These are phyloP conservation scores for Anethum foeniculum DNA, from an alignment of 140 eudicot species.

Conservation along the genomic window DNA sequence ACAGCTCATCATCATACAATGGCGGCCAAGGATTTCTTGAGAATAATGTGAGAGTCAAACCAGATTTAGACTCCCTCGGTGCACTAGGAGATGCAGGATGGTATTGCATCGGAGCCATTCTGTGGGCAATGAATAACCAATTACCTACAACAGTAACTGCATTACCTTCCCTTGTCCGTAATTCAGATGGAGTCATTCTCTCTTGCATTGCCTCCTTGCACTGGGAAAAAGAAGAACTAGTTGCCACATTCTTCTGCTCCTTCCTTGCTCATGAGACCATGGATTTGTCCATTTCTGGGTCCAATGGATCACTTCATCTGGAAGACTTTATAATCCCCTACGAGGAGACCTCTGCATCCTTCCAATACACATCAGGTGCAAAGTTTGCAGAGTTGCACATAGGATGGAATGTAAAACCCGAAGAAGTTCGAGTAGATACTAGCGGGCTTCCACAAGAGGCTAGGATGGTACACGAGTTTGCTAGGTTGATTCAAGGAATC, in stretches of 20 bases:
- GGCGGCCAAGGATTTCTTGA: slow-evolving; percentile 41
- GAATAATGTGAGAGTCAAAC: slow-evolving; percentile 54
- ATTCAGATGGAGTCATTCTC: slow-evolving; percentile 58
- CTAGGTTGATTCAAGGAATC: slow-evolving; percentile 46
- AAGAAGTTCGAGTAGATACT: slow-evolving; percentile 33
- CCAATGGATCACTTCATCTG: slow-evolving; percentile 61
- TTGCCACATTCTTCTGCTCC: slow-evolving; percentile 71
- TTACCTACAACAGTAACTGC: slow-evolving; percentile 65
- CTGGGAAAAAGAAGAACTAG: slow-evolving; percentile 55
- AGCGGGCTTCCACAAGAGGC: slow-evolving; percentile 68
- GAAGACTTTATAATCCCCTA: slow-evolving; percentile 65
- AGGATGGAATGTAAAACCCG: slow-evolving; percentile 55
- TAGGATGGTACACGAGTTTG: slow-evolving; percentile 59
- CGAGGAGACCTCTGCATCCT: slow-evolving; percentile 54
- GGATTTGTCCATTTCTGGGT: slow-evolving; percentile 49
- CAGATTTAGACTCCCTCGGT: slow-evolving; percentile 66
- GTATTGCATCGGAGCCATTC: slow-evolving; percentile 82
- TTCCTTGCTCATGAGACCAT: slow-evolving; percentile 56
- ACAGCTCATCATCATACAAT: slow-evolving; percentile 52
- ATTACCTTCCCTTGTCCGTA: slow-evolving; percentile 35
- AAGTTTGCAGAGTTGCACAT: slow-evolving; percentile 50
- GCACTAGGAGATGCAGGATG: slow-evolving; percentile 89
- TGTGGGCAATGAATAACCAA: slow-evolving; percentile 68
- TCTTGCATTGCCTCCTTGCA: slow-evolving; percentile 50
- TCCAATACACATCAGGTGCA: slow-evolving; percentile 40